These are phyloP conservation scores for Paecilomyces dactylethromorphus DNA, from an alignment of 2,329 filamentous ascomycete genomes.

Conservation along the genomic window DNA sequence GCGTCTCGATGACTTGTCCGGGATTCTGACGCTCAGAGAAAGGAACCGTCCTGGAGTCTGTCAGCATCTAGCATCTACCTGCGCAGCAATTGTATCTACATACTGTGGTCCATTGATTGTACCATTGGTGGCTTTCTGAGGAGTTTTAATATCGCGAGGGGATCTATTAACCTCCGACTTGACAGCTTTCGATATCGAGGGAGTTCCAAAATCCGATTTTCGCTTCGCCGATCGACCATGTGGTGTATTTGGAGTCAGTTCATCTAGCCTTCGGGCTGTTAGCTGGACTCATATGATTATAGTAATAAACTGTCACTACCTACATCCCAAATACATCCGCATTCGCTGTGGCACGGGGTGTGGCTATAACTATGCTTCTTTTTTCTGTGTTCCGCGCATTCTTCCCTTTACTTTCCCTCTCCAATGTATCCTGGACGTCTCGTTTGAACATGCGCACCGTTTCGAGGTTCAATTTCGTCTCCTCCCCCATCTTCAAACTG, in stretches of 20 bases:
- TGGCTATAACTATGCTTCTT: slow-evolving; percentile 48
- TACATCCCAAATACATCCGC: slow-evolving; percentile 80
- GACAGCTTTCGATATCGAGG: slow-evolving; percentile 34
- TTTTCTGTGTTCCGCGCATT: slow-evolving; percentile 59
- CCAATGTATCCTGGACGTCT: slow-evolving; percentile 75
- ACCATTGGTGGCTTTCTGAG: slow-evolving; percentile 27
- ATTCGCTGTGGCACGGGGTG: slow-evolving; percentile 54
- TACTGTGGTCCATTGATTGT: slow-evolving; percentile 31
- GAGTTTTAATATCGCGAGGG: slow-evolving; percentile 38
- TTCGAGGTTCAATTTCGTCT: slow-evolving; percentile 63
- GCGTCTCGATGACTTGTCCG: slow-evolving; percentile 73
- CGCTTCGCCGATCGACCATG: slow-evolving; percentile 44
- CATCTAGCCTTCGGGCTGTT: slow-evolving; percentile 50
- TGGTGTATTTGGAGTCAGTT: slow-evolving; percentile 60
- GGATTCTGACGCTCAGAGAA: slow-evolving; percentile 74
- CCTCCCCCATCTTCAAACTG: slow-evolving; percentile 89
- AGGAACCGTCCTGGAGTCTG: slow-evolving; percentile 44
- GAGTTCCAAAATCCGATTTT: slow-evolving; percentile 45
- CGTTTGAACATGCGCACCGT: slow-evolving; percentile 75
- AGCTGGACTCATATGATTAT: slow-evolving; percentile 6
- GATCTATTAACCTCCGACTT: slow-evolving; percentile 45
- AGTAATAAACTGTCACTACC: slow-evolving; percentile 16
- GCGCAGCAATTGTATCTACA: slow-evolving; percentile 8
- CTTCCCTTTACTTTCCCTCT: slow-evolving; percentile 66
- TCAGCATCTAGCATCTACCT: slow-evolving; percentile 9